Evolutionary conservation across 768 basidiomycete species (phyloP).

Genomic region (Tremella fuciformis): DNA sequence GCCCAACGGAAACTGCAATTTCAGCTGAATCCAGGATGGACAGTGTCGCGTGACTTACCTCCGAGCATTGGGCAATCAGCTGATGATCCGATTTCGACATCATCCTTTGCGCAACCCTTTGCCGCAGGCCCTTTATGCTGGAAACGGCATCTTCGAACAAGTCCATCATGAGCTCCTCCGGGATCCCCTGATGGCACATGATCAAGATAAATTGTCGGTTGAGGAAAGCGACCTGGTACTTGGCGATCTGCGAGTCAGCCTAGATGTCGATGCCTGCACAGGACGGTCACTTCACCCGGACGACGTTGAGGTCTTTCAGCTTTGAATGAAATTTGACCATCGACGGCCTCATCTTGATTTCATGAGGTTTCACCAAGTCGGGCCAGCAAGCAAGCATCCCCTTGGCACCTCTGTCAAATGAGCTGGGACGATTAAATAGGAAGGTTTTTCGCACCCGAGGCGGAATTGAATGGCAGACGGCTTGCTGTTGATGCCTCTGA

Average conservation of each 20-base stretch:
- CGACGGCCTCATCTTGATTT: constrained; percentile 41
- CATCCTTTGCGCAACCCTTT: constrained; percentile 19
- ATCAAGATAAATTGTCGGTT: constrained; percentile 52
- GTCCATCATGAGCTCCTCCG: constrained; percentile 37
- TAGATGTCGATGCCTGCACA: neutral
- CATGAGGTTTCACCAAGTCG: constrained; percentile 20
- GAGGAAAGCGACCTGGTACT: constrained; percentile 46
- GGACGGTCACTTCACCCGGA: constrained; percentile 37
- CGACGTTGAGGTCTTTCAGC: constrained; percentile 43
- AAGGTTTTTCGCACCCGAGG: constrained; percentile 32
- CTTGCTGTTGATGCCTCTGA: constrained; percentile 28
- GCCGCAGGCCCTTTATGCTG: constrained; percentile 35
- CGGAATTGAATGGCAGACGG: constrained; percentile 50
- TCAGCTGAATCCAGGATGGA: neutral
- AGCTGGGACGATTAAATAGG: neutral
- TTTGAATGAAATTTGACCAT: constrained; percentile 44
- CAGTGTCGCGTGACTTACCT: constrained; percentile 14
- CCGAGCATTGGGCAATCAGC: constrained; percentile 30
- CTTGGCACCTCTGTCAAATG: constrained; percentile 39
- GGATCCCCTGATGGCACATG: constrained; percentile 44
- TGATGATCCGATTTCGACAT: constrained; percentile 31
- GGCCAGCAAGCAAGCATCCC: constrained; percentile 47
- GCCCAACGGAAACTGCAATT: constrained; percentile 41
- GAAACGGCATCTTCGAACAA: constrained; percentile 43
- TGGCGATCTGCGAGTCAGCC: constrained; percentile 38